These are phyloP conservation scores for Xylariaceae sp. DNA, from an alignment of 2,329 filamentous ascomycete genomes.

Conservation along the genomic window DNA sequence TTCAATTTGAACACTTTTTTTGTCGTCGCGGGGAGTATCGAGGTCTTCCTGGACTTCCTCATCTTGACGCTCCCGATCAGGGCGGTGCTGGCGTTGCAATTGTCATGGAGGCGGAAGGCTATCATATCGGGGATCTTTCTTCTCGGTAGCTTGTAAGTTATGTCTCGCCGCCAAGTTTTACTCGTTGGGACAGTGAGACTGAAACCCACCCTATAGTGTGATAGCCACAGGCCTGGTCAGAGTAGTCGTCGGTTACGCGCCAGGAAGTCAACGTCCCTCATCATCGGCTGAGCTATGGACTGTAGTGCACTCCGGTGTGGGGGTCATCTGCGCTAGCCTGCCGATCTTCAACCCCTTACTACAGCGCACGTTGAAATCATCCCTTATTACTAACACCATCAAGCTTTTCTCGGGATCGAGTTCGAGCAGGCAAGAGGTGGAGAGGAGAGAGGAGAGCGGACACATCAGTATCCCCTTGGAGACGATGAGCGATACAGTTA, in stretches of 20 bases:
- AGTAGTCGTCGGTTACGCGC: neutral
- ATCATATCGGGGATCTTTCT: slow-evolving; percentile 29
- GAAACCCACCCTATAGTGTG: neutral
- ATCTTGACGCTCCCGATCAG: slow-evolving; percentile 30
- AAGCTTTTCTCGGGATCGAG: no score
- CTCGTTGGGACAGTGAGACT: no score
- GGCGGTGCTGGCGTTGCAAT: slow-evolving; percentile 21
- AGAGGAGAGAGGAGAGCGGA: no score
- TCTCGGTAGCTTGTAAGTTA: slow-evolving; percentile 9
- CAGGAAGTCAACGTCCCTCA: neutral
- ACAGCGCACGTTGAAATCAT: no score
- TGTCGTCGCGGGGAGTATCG: slow-evolving; percentile 24
- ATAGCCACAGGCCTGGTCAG: neutral
- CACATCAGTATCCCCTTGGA: no score
- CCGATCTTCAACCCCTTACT: no score
- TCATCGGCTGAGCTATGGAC: neutral
- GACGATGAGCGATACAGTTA: no score
- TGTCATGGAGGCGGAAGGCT: slow-evolving; percentile 20
- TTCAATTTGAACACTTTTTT: slow-evolving; percentile 32
- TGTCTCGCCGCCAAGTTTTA: neutral
- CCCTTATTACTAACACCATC: no score
- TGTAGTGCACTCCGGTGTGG: no score
- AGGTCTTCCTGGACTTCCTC: slow-evolving; percentile 28
- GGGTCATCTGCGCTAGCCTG: no score
- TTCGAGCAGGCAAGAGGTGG: no score